Base-by-base conservation (phyloP, 176 grass and related monocot species). In the Oryza longistaminata region DNA sequence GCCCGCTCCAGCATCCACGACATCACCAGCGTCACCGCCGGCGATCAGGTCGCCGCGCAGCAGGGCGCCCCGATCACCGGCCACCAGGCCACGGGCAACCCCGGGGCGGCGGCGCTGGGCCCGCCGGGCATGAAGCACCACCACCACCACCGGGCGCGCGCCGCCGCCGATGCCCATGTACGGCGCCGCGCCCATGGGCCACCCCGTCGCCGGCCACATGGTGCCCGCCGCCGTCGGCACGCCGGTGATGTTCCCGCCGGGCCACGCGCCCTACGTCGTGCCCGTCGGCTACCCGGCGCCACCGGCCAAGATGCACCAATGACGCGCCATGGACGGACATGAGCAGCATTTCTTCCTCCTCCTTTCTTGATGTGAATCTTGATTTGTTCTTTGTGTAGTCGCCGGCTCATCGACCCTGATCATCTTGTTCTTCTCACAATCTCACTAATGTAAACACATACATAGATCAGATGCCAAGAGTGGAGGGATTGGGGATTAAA, bases 1-100 rank as follows among this genome's bases (percentile, higher is more conserved):
- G 96, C 31, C 31, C 88, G 96, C 71, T 95, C 96, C 24, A 99
- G 96, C 82, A 99, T 99, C 78, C 96, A 99, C 72, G 96, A 99
- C 86, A 96, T 99, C 78, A 98, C 96, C 24, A 95, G 88, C 55
- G 85, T 91, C 74, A 90, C 73, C 52, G 83, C 82, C 0, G 90
- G 81, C 34, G 92, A 31, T 31, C 29, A 92, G 0, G 84, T 80
- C 29, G 78, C 87, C 34, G 64, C 92, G 62, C 86, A 66, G 40
- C 84, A 82, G 46, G 62, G 68, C 3, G 29, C 29, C 29, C 83
- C 91, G 25, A 88, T 91, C 75, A 90, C 80, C 35, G 85, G 80
- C 37, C 89, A 87, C 37, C 89, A 87, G 48, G 81, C 72, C 27
- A 85, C 67, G 50, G 89, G 87, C 67, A 74, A 49, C 0, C 83